These are phyloP conservation scores for Suillus occidentalis DNA, from an alignment of 768 basidiomycete species.

Conservation along the genomic window DNA sequence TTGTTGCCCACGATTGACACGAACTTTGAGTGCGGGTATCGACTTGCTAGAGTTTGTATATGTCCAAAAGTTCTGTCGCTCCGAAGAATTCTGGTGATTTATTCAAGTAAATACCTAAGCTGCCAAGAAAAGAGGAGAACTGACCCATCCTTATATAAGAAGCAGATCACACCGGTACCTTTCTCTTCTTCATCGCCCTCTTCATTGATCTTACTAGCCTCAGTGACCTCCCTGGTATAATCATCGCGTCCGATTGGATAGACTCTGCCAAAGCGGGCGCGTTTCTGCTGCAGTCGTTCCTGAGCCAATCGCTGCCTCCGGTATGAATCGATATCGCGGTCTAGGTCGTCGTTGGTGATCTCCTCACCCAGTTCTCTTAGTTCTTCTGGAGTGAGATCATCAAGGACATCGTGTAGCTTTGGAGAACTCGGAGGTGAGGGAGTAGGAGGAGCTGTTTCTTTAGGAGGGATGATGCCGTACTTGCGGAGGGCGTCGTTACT, in stretches of 20 bases:
- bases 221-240: conserved; percentile 93
- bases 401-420: conserved; percentile 64
- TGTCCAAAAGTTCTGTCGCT: conserved; percentile 77
- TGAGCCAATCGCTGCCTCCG: conserved; percentile 65
- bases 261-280: conserved; percentile 77
- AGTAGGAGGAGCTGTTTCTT: conserved; percentile 61
- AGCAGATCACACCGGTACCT: conserved; percentile 92
- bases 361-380: conserved; percentile 73
- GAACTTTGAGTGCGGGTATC: conserved; percentile 91
- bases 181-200: conserved; percentile 61
- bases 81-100: conserved; percentile 62
- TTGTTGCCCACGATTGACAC: conserved; percentile 93
- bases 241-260: conserved; percentile 91
- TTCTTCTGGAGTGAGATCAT: conserved; percentile 61
- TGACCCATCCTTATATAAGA: conserved; percentile 94
- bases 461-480: conserved; percentile 86
- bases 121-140: conserved; percentile 26
- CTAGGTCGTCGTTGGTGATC: conserved; percentile 70
- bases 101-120: conserved; percentile 7
- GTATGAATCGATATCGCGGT: conserved; percentile 68
- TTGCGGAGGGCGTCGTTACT: conserved; percentile 95
- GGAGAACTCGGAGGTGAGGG: conserved; percentile 85
- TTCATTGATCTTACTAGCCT: conserved; percentile 75
- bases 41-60: conserved; percentile 69
- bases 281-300: conserved; percentile 54